These are phyloP conservation scores for Acanthamoeba sp. DNA, from an alignment of 208 protist genomes.

Conservation along the genomic window DNA sequence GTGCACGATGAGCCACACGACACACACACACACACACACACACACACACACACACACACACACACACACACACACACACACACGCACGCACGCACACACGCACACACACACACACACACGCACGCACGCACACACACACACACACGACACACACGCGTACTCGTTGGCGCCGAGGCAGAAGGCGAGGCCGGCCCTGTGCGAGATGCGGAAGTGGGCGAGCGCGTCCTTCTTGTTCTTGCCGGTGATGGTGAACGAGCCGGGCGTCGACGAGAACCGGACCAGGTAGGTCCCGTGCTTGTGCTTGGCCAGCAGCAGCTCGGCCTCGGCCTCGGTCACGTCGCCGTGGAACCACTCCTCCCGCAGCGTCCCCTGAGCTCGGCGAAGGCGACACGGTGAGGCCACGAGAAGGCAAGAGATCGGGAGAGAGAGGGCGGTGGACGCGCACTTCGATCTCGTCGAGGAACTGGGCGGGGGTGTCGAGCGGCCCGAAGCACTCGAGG, in stretches of 20 bases:
- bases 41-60: no score
- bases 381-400: not conserved
- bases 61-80: no score
- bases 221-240: slow-evolving; percentile 62
- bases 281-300: slow-evolving; percentile 58
- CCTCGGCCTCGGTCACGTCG: slow-evolving; percentile 12
- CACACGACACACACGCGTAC: not conserved
- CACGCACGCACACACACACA: not conserved
- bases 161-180: slow-evolving; percentile 47
- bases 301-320: slow-evolving; percentile 51
- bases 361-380: not conserved
- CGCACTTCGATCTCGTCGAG: not conserved
- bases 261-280: slow-evolving; percentile 18
- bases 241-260: slow-evolving; percentile 61
- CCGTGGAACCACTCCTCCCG: slow-evolving; percentile 57
- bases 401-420: not conserved
- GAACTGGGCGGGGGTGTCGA: slow-evolving; percentile 39
- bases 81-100: not conserved
- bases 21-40: no score
- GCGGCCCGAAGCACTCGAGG: slow-evolving; percentile 46
- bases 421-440: not conserved
- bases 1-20: no score
- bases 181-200: slow-evolving; percentile 50
- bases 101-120: not conserved
- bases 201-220: slow-evolving; percentile 52